Percentiles rank a stretch among this genome's conserved stretches.
These are phyloP conservation scores for Fusarium denticulatum DNA, from an alignment of 2,329 filamentous ascomycete species.

Conservation along the genomic window DNA sequence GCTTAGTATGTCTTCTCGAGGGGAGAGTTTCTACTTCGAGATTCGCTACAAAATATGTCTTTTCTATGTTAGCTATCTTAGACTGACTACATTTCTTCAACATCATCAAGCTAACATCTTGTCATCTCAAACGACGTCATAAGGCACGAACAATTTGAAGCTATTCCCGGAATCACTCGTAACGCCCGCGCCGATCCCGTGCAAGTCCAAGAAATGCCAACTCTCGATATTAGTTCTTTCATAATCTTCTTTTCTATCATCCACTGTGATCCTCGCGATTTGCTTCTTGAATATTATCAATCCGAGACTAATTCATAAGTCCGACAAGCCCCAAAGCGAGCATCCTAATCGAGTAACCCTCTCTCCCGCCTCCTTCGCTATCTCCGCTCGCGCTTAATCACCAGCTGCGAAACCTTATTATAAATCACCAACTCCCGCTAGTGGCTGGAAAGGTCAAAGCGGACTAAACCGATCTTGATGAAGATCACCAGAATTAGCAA, in stretches of 20 bases:
- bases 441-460: background rate
- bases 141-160: background rate
- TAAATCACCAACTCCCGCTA: background rate
- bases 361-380: background rate
- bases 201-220: background rate
- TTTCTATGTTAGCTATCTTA: no score
- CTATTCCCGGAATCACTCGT: background rate
- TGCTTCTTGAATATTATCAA: fast-evolving
- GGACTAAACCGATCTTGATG: background rate
- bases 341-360: background rate
- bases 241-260: fast-evolving
- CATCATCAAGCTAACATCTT: background rate
- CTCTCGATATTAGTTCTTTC: fast-evolving
- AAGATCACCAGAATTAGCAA: background rate
- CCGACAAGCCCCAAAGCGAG: background rate
- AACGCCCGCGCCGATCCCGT: background rate
- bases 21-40: no score
- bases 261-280: no score
- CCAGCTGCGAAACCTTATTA: background rate
- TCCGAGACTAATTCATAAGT: background rate
- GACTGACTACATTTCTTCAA: no score
- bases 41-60: no score
- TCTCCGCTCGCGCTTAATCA: background rate
- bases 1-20: no score
- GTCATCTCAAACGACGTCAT: background rate